Evolutionary conservation across 2,329 filamentous ascomycete species (phyloP).

Genomic region (Tolypocladium tropicale): DNA sequence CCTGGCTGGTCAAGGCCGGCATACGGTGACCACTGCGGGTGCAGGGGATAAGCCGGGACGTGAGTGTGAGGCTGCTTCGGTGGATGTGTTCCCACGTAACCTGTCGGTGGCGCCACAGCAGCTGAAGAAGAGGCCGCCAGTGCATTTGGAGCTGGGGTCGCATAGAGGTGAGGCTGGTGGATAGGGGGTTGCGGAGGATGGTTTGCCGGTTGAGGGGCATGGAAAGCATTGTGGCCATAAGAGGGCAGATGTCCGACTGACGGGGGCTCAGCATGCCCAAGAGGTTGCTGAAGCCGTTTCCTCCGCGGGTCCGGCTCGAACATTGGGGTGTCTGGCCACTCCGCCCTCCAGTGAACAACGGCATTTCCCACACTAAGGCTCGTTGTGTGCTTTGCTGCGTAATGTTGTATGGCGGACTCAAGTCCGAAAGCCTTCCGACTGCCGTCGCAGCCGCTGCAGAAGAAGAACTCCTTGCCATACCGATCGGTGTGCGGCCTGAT

Average conservation of each 20-base stretch:
- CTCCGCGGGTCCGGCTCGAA: slow-evolving; percentile 50
- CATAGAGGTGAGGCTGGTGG: background rate
- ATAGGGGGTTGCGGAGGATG: background rate
- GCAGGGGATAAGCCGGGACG: background rate
- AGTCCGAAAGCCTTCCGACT: slow-evolving; percentile 62
- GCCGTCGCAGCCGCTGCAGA: slow-evolving; percentile 59
- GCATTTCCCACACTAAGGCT: slow-evolving; percentile 59
- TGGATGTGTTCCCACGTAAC: background rate
- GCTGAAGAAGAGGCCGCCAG: background rate
- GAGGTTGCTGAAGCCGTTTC: background rate
- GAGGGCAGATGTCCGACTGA: background rate
- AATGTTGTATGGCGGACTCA: slow-evolving; percentile 73
- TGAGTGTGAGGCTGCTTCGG: background rate
- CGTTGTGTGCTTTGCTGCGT: slow-evolving; percentile 69
- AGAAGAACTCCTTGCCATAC: slow-evolving; percentile 61
- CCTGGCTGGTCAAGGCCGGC: background rate
- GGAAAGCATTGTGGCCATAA: background rate
- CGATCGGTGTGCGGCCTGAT: slow-evolving; percentile 59
- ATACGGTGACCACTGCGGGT: background rate
- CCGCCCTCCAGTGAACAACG: slow-evolving; percentile 68
- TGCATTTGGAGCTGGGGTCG: background rate
- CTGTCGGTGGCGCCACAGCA: background rate
- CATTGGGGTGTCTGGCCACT: slow-evolving; percentile 69
- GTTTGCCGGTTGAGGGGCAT: background rate
- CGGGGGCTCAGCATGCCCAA: background rate